phyloP scores from a whole-genome alignment of 495 filamentous ascomycete genomes.

The Alectoria sarmentosa region DNA sequence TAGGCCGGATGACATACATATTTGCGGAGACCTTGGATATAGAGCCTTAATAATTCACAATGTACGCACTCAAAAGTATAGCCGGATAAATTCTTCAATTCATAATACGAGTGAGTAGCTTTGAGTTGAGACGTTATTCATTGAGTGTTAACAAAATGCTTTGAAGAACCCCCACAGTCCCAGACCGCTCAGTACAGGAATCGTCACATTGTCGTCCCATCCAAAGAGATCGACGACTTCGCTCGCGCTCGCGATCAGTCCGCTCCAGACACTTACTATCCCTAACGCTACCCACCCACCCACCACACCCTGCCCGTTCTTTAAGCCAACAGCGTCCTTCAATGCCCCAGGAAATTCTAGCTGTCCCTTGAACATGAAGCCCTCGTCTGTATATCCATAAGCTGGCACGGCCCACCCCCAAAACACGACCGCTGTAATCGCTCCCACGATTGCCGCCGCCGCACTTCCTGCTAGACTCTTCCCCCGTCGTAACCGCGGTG shows the following conservation, averaged over 20 bases:
- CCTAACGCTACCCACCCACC: slow-evolving; percentile 69
- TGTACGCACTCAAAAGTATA: not conserved
- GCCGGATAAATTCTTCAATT: not conserved
- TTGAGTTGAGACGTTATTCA: not conserved
- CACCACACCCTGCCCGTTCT: slow-evolving; percentile 41
- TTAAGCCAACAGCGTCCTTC: slow-evolving; percentile 43
- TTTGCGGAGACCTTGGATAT: not conserved
- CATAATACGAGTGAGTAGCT: not conserved
- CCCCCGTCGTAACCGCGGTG: slow-evolving; percentile 70
- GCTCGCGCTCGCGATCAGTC: slow-evolving; percentile 75
- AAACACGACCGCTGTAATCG: slow-evolving; percentile 71
- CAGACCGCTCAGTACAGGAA: slow-evolving; percentile 82
- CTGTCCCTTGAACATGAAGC: slow-evolving; percentile 76
- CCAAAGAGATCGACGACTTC: slow-evolving; percentile 88
- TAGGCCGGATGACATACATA: too few species aligned
- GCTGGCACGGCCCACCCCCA: slow-evolving; percentile 79
- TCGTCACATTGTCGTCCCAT: slow-evolving; percentile 96
- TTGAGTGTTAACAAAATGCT: slow-evolving; percentile 46
- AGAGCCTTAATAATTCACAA: not conserved
- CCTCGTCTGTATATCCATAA: slow-evolving; percentile 48
- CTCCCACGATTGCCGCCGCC: slow-evolving; percentile 75
- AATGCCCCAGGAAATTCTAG: slow-evolving; percentile 55
- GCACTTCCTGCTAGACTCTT: slow-evolving; percentile 88
- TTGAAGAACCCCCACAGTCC: slow-evolving; percentile 94
- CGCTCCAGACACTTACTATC: slow-evolving; percentile 79